Base-by-base conservation (phyloP, 768 basidiomycete genomes). In the Suillus subaureus region DNA sequence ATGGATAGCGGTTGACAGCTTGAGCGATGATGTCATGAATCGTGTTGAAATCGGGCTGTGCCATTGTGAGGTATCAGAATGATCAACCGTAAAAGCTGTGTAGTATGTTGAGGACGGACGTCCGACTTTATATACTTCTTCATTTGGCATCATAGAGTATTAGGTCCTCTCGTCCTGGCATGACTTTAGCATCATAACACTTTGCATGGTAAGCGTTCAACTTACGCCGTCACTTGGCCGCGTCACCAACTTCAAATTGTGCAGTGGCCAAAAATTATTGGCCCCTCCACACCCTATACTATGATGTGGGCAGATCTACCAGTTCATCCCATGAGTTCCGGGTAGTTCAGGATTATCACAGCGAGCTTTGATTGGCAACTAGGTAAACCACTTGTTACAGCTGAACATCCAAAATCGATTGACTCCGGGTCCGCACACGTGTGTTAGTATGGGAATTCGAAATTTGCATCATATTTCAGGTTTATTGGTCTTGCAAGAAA, bases 1-100 rank as follows among this genome's bases (percentile, higher is more conserved):
- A 31, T 33, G 52, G 52, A 54, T 54, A 54, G 31, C 52, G 52
- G 5, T 54, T 33, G 31, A 21, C 52, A 54, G 52, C 52, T 54
- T 54, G 52, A 54, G 52, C 2, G 1, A 54, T 54, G 18, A 54
- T 33, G 31, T 54, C 52, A 33, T 54, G 52, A 33, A 54, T 7
- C 8, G 26, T 52, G 15, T 52, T 8, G 16, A 52, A 8, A 9
- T 52, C 16, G 15, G 26, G 16, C 28, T 52, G 26, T 28, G 51
- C 26, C 51, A 52, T 52, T 28, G 51, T 52, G 51, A 31, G 31
- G 52, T 54, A 54, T 54, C 52, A 2, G 18, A 33, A 54, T 12
- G 16, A 6, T 18, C 8, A 31, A 31, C 4, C 18, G 49, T 0
- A 6, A 26, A 23, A 49, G n/a, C 26, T 13, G 6, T 52, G 2